phyloP scores from a whole-genome alignment of 129 eudicot species.

The sunflower (Helianthus annuus) region HanXRQr2.0-SUNRISE NC_035448.2:130214121-130214620 shows the following conservation, averaged over 20 bases:
- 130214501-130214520: no score
- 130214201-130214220: neutral
- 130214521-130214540: neutral
- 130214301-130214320: constrained; percentile 58
- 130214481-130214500: neutral
- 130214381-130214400: constrained; percentile 51
- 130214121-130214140: constrained; percentile 72
- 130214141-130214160: constrained; percentile 21
- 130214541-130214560: constrained; percentile 7
- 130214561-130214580: constrained; percentile 76
- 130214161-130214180: neutral
- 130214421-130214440: neutral
- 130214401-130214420: constrained; percentile 68
- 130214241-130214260: neutral
- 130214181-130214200: neutral
- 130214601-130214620: constrained; percentile 58
- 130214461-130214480: neutral
- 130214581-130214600: constrained; percentile 75
- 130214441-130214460: neutral
- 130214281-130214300: constrained; percentile 45
- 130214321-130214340: constrained; percentile 56
- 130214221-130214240: constrained; percentile 1
- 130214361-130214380: constrained; percentile 44
- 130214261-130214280: neutral
- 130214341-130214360: constrained; percentile 57